Percentiles rank a stretch among this genome's conserved stretches.
phyloP scores from a whole-genome alignment of 495 filamentous ascomycete species.

The Talaromyces ruber region DNA sequence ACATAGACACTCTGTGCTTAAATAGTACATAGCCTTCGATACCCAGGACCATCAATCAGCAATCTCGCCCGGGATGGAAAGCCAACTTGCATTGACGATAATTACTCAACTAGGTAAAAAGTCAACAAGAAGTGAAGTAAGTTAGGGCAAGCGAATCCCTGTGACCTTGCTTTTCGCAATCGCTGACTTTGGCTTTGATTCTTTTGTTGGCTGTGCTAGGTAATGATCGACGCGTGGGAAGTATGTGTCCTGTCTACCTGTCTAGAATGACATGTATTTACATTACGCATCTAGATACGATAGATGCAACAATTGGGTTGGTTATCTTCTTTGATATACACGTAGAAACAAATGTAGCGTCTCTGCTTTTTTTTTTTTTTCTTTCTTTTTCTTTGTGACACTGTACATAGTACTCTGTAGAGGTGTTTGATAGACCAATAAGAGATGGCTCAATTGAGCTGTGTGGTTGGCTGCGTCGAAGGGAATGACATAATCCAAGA shows the following conservation, averaged over 20 bases:
- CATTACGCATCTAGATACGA: background rate
- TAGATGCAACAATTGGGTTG: background rate
- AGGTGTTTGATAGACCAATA: background rate
- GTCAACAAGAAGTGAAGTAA: background rate
- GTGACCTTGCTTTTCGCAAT: background rate
- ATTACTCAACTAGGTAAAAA: background rate
- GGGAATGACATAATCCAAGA: background rate
- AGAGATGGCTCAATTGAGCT: background rate
- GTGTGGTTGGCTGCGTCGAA: background rate
- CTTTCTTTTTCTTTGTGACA: no score
- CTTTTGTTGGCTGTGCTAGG: background rate
- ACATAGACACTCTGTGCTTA: background rate
- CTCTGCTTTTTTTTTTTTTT: background rate
- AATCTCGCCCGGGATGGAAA: background rate
- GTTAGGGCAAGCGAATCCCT: background rate
- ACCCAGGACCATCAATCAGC: background rate
- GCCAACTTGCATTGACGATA: background rate
- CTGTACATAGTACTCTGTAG: no score
- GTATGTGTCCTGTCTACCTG: background rate
- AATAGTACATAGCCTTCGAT: background rate
- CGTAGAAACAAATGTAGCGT: background rate
- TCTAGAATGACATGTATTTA: background rate
- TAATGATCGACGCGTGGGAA: background rate
- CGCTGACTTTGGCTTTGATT: background rate
- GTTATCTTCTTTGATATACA: background rate